Evolutionary conservation across 177 flowering plant species (phyloP), one percentile per base, ranked within the genome.

Genomic region (Tripterygium wilfordii): DNA sequence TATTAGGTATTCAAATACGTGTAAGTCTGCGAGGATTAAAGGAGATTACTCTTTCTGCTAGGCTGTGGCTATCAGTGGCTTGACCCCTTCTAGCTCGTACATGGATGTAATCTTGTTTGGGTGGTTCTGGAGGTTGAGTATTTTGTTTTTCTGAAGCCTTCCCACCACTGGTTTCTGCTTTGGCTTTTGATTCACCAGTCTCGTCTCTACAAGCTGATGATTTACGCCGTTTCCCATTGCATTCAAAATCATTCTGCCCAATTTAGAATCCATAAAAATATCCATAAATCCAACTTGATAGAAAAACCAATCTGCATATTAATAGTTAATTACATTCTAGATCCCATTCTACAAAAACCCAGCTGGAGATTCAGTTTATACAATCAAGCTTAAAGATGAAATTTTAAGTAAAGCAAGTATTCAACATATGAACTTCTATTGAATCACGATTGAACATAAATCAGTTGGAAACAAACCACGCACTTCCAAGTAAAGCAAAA

Each of bases 11-110:
- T n/a, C n/a, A n/a, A n/a, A n/a, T n/a, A n/a, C n/a, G n/a, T n/a
- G n/a, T n/a, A n/a, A n/a, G n/a, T n/a, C n/a, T n/a, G n/a, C n/a
- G n/a, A n/a, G n/a, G n/a, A n/a, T n/a, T n/a, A n/a, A n/a, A n/a
- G n/a, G n/a, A n/a, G n/a, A 45, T 66, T 79, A 92, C 96, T 59
- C 96, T 79, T 57, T 86, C 96, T 2, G 96, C 96, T 18, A 91
- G 64, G 69, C 96, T 91, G 74, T 91, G 98, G 77, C 95, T 92
- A 65, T 92, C 98, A 33, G 98, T 92, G 32, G 96, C 98, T 79
- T 92, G 98, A 29, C 98, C 98, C 64, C 98, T 79, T 67, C 98
- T 76, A 1, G 96, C 98, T 68, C 98, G 74, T 23, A 88, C 96
- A 60, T 92, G 98, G 50, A 92, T 92, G 63, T 79, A 92, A 55